phyloP scores from a whole-genome alignment of 306 rosid genomes.

The Abrus precatorius region DNA sequence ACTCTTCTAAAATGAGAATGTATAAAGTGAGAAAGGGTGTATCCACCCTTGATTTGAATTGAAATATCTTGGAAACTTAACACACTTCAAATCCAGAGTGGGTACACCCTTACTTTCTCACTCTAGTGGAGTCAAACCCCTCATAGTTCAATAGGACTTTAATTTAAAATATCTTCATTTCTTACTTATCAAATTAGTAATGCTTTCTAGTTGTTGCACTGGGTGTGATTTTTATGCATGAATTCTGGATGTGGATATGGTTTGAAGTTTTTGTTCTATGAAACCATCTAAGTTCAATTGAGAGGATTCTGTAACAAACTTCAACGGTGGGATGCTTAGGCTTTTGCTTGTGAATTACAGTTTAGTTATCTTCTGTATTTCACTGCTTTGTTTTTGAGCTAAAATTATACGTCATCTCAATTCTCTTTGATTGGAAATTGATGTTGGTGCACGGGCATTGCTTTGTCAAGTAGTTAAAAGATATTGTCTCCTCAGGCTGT shows the following conservation, averaged over 20 bases:
- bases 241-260: constrained; percentile 31
- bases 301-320: constrained; percentile 39
- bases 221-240: constrained; percentile 1
- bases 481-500: too few relatives aligned
- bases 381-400: constrained; percentile 17
- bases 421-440: constrained; percentile 37
- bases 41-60: neutral
- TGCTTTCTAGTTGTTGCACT: constrained; percentile 14
- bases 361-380: constrained; percentile 17
- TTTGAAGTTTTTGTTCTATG: constrained; percentile 32
- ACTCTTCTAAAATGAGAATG: neutral
- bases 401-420: constrained; percentile 28
- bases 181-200: constrained; percentile 23
- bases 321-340: constrained; percentile 25
- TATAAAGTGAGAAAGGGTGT: neutral
- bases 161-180: constrained; percentile 11
- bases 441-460: too few relatives aligned
- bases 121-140: neutral
- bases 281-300: constrained; percentile 21
- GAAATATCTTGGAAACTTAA: neutral
- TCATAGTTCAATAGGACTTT: constrained; percentile 3
- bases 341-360: constrained; percentile 25
- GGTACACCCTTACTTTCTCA: neutral
- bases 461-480: too few relatives aligned
- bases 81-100: neutral